A percentile compares a stretch with the other conserved stretches of the same genome.
These are phyloP conservation scores for Lonicera japonica DNA, from an alignment of 129 eudicot species.

Conservation along the genomic window DNA sequence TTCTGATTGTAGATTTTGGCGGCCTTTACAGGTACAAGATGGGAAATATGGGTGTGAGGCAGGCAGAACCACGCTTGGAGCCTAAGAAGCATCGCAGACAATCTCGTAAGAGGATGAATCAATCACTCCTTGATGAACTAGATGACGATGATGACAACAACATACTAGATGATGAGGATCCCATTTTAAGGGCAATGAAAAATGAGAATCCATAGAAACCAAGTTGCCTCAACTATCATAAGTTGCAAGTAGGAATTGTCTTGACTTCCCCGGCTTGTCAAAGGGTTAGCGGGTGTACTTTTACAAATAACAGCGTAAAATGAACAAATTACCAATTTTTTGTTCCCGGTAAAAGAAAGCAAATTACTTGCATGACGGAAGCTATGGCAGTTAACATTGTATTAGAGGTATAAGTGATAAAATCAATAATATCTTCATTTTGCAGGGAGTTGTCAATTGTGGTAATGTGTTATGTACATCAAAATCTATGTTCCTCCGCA, in stretches of 20 bases:
- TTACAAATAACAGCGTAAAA: background rate
- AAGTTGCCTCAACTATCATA: background rate
- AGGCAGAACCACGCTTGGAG: conserved; percentile 75
- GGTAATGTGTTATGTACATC: background rate
- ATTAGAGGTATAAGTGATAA: too few relatives aligned
- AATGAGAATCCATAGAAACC: conserved; percentile 34
- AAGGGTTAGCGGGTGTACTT: background rate
- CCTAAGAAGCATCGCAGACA: conserved; percentile 78
- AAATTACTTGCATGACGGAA: background rate
- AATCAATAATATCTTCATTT: background rate
- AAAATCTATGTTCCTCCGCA: background rate
- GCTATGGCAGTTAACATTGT: background rate
- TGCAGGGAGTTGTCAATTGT: background rate
- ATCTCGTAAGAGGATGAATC: conserved; percentile 76
- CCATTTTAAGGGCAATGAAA: conserved; percentile 39
- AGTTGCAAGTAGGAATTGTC: conserved; percentile 21
- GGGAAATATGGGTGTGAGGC: conserved; percentile 66
- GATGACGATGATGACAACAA: conserved; percentile 63
- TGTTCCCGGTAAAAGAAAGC: conserved; percentile 6
- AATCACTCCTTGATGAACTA: conserved; percentile 52
- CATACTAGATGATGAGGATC: conserved; percentile 40
- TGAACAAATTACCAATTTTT: background rate
- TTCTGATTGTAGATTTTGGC: background rate
- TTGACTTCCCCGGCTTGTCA: conserved; percentile 3
- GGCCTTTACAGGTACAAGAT: conserved; percentile 44